Percentiles rank a stretch among this genome's conserved stretches.
Evolutionary conservation across 1,284 basidiomycete species (phyloP).

Genomic region (Inonotus obliquus): DNA sequence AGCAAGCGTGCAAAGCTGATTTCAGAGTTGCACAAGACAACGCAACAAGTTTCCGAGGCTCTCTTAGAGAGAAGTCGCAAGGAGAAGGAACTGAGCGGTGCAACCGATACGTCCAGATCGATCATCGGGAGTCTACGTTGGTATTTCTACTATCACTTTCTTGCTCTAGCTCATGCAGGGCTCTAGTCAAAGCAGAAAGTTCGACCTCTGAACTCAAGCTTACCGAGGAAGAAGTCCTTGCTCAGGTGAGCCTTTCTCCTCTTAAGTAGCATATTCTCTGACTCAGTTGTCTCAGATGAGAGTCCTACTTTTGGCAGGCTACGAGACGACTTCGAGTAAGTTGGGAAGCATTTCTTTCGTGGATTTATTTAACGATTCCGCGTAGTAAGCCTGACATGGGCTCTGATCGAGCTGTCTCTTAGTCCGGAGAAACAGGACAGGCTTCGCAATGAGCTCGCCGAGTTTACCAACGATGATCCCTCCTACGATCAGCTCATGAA

Average conservation of each 20-base stretch:
- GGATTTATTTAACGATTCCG: neutral
- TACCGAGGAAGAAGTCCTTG: constrained; percentile 63
- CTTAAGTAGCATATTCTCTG: neutral
- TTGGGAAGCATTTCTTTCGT: neutral
- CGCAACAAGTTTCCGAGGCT: constrained; percentile 42
- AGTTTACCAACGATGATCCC: constrained; percentile 21
- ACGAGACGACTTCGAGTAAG: constrained; percentile 40
- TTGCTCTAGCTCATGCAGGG: neutral
- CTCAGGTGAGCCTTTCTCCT: constrained; percentile 35
- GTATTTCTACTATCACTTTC: constrained; percentile 19
- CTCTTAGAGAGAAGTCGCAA: constrained; percentile 40
- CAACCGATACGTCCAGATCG: constrained; percentile 39
- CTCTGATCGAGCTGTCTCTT: constrained; percentile 25
- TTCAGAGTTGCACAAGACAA: constrained; percentile 33
- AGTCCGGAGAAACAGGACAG: constrained; percentile 26
- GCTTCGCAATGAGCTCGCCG: constrained; percentile 27
- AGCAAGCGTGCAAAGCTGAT: constrained; percentile 34
- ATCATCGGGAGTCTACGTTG: constrained; percentile 51
- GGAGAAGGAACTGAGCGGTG: constrained; percentile 37
- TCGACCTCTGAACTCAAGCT: constrained; percentile 40
- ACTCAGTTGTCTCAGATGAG: constrained; percentile 29
- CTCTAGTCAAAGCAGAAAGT: constrained; percentile 48
- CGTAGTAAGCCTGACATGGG: constrained; percentile 30
- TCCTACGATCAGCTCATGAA: constrained; percentile 28
- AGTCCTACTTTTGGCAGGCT: constrained; percentile 35